Evolutionary conservation across 2,329 filamentous ascomycete genomes (phyloP).

Genomic region (Fusarium liriodendri): DNA sequence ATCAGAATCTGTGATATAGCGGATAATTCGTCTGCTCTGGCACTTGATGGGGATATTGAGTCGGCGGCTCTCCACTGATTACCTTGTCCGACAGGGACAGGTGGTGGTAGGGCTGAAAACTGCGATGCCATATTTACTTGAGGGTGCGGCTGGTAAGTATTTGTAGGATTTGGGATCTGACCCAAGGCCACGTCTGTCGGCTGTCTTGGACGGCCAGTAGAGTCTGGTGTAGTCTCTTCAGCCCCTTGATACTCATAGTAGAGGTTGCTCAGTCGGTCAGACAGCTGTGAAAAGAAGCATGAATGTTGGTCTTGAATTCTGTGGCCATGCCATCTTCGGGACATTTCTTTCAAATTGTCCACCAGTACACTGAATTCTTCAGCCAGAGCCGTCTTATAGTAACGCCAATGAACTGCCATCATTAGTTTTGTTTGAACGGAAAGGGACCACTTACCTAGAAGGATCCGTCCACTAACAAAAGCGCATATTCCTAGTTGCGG

Average conservation of each 20-base stretch:
- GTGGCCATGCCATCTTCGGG: not conserved
- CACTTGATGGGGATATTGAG: not conserved
- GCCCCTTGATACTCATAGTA: not conserved
- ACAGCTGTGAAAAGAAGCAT: not conserved
- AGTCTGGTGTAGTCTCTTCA: not conserved
- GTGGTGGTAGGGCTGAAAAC: not conserved
- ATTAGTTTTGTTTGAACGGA: not conserved
- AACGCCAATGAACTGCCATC: not conserved
- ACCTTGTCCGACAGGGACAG: not conserved
- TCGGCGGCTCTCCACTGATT: conserved; percentile 18
- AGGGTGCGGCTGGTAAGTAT: not conserved
- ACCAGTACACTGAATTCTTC: not conserved
- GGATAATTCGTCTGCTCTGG: conserved; percentile 33
- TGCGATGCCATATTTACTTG: not conserved
- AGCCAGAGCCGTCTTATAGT: not conserved
- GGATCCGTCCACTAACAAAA: not conserved
- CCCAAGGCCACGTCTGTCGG: not conserved
- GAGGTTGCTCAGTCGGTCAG: not conserved
- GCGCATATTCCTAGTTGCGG: not conserved
- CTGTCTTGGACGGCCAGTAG: not conserved
- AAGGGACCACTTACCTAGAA: not conserved
- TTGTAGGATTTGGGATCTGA: not conserved
- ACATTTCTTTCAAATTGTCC: not conserved
- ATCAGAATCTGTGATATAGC: conserved; percentile 35
- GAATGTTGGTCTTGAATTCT: not conserved